These are phyloP conservation scores for Botrytis galanthina DNA, from an alignment of 2,329 filamentous ascomycete species.

Conservation along the genomic window DNA sequence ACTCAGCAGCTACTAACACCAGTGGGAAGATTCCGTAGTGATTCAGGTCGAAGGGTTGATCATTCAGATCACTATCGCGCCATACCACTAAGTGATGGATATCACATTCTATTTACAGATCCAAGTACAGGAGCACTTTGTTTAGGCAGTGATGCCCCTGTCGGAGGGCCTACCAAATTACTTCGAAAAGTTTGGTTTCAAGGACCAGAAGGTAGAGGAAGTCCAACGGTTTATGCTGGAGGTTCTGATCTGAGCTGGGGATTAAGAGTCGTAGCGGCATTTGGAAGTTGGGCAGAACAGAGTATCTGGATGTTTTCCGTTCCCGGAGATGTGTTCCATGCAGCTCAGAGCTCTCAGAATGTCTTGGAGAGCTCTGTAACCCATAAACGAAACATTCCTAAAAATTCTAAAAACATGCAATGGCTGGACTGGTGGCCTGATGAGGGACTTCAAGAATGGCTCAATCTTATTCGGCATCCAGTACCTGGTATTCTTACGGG, in stretches of 20 bases:
- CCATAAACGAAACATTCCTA: constrained; percentile 16
- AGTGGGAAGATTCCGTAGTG: constrained; percentile 24
- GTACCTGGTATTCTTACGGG: constrained; percentile 30
- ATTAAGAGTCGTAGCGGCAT: constrained; percentile 57
- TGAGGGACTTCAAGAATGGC: constrained; percentile 40
- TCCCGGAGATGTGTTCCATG: constrained; percentile 54
- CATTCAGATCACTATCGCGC: constrained; percentile 59
- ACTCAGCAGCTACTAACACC: constrained; percentile 22
- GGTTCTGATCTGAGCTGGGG: constrained; percentile 57
- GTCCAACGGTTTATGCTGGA: constrained; percentile 54
- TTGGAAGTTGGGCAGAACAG: constrained; percentile 44
- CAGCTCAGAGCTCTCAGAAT: constrained; percentile 32
- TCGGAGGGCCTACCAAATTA: constrained; percentile 54
- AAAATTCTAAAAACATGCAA: constrained; percentile 26
- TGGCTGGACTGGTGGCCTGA: constrained; percentile 44
- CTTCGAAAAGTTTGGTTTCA: constrained; percentile 56
- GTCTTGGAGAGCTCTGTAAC: constrained; percentile 20
- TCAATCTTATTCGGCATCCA: constrained; percentile 33
- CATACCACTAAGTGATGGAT: constrained; percentile 62
- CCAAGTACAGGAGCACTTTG: constrained; percentile 55
- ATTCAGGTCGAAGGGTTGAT: constrained; percentile 29
- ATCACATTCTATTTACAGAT: constrained; percentile 64
- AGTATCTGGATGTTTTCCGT: constrained; percentile 59
- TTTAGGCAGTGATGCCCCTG: constrained; percentile 59
- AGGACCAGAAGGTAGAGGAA: constrained; percentile 34